Evolutionary conservation across 257 asterid species (phyloP).

Genomic region (Forsythia suspensa): DNA sequence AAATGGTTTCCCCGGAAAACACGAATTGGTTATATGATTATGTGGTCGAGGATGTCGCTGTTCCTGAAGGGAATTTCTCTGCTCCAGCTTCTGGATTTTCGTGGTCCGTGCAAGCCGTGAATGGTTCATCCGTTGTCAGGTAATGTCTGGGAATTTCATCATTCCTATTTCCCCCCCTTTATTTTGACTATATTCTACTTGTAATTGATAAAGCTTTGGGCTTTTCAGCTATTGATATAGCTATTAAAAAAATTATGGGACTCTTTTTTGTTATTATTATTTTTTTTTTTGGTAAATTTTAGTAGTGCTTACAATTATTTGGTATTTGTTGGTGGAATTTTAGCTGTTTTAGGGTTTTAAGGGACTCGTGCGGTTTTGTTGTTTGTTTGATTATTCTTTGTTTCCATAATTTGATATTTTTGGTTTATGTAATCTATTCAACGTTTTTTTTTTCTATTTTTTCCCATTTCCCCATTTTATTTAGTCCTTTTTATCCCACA

Average conservation of each 20-base stretch:
- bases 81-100: slow-evolving; percentile 61
- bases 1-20: slow-evolving; percentile 16
- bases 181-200: background rate
- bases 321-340: background rate
- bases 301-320: background rate
- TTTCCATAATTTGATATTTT: background rate
- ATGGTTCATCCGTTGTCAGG: slow-evolving; percentile 62
- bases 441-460: too few relatives aligned
- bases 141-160: slow-evolving; percentile 25
- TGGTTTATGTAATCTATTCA: background rate
- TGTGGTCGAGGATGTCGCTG: slow-evolving; percentile 45
- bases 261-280: background rate
- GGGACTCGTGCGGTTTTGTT: background rate
- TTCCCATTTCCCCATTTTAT: background rate
- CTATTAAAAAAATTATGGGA: background rate
- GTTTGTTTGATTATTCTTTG: too few relatives aligned
- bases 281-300: background rate
- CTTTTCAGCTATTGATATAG: slow-evolving; percentile 5
- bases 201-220: background rate
- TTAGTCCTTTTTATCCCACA: background rate
- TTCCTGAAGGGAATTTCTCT: slow-evolving; percentile 52
- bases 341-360: background rate
- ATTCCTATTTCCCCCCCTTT: background rate
- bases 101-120: slow-evolving; percentile 70
- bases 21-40: slow-evolving; percentile 16